Base-by-base conservation (phyloP, 2,329 filamentous ascomycete species). In the Chalaropsis ovoidea region DNA sequence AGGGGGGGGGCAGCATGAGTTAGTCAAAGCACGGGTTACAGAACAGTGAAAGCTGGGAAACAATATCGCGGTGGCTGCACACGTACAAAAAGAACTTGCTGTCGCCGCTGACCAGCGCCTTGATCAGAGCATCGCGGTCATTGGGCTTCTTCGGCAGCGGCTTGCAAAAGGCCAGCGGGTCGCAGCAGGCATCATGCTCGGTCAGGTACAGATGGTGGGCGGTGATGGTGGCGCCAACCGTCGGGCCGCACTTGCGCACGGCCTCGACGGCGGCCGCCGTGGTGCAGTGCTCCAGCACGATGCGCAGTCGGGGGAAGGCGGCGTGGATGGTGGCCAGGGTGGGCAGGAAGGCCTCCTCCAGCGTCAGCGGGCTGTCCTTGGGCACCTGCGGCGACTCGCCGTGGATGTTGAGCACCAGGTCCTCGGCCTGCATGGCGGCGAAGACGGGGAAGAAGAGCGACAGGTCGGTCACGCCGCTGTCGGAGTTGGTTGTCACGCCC, bases 191-290 rank as follows among this genome's bases (percentile, higher is more conserved):
- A 70, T 91, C 86, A 71, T 94, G 87, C 17, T 89, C 85, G 13
- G 87, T 90, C 41, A 96, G 80, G 70, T 84, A 90, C 24, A 95
- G 79, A 72, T 96, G 91, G 72, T 96, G 91, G 1, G 90, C 89
- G 0, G 91, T 96, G 70, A 95, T 90, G 10, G 89, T 93, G 3
- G 82, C 80, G 0, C 82, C 87, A 27, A 96, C 93, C 2, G 83
- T 88, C 19, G 86, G 82, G 0, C 90, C 90, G 72, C 90, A 95
- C 15, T 82, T 78, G 69, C 82, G 81, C 43, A 96, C 92, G 0
- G 90, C 86, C 69, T 88, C 83, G 3, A 96, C 79, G 0, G 91
- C 92, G 0, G 88, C 89, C 0, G 85, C 86, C 0, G 90, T 95
- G 11, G 90, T 92, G 79, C 90, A 95, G 77, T 96, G 92, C 77